Evolutionary conservation across 2,329 filamentous ascomycete species (phyloP).

Genomic region (Pseudogymnoascus sp.): DNA sequence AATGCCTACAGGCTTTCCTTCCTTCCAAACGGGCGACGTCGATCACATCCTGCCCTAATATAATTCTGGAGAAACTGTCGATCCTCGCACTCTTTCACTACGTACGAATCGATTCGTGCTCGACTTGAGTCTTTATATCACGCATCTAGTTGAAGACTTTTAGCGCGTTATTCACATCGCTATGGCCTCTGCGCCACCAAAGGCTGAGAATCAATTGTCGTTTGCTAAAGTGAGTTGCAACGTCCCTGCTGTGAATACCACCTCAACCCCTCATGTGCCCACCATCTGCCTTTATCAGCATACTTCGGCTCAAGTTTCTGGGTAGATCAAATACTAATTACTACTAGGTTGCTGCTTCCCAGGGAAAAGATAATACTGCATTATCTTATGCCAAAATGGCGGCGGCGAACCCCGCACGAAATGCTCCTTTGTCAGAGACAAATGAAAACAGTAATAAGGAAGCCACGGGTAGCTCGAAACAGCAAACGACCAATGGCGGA

Average conservation of each 20-base stretch:
- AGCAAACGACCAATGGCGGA: not conserved
- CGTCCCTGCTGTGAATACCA: constrained; percentile 9
- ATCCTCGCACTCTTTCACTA: constrained; percentile 3
- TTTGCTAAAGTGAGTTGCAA: constrained; percentile 44
- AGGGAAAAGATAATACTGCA: constrained; percentile 32
- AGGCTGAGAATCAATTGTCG: constrained; percentile 52
- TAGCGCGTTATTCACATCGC: constrained; percentile 13
- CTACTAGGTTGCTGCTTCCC: constrained; percentile 43
- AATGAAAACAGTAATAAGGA: not conserved
- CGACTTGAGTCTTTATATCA: constrained; percentile 2
- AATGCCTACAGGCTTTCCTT: constrained; percentile 27
- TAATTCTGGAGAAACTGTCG: constrained; percentile 15
- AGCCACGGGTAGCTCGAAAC: not conserved
- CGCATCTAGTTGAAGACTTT: constrained; percentile 2
- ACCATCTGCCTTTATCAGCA: constrained; percentile 4
- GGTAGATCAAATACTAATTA: constrained; percentile 5
- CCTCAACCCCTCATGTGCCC: constrained; percentile 16
- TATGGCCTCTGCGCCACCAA: constrained; percentile 42
- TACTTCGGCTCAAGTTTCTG: not conserved
- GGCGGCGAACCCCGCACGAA: constrained; percentile 26
- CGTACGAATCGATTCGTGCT: constrained; percentile 1
- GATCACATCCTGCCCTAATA: constrained; percentile 31
- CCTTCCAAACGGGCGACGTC: constrained; percentile 27
- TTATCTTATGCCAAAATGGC: constrained; percentile 27
- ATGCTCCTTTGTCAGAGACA: constrained; percentile 13